Percentiles rank a stretch among this genome's conserved stretches.
phyloP scores from a whole-genome alignment of 140 eudicot genomes.

The Stevia rebaudiana region DNA sequence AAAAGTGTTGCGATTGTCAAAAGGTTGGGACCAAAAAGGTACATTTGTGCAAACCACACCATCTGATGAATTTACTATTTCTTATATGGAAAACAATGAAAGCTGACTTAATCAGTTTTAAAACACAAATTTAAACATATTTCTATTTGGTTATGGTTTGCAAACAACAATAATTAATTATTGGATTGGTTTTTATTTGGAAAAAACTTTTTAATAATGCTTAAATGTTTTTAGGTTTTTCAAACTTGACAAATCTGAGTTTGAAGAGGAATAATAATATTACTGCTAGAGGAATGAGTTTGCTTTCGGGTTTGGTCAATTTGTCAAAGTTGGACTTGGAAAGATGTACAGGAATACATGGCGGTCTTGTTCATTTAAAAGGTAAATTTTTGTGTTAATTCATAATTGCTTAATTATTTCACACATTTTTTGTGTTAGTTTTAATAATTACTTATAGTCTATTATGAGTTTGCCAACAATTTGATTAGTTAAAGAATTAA shows the following conservation, averaged over 20 bases:
- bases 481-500: not conserved
- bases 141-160: not conserved
- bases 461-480: too few species aligned
- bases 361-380: constrained; percentile 81
- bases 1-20: too few species aligned
- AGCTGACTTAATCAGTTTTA: not conserved
- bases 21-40: too few species aligned
- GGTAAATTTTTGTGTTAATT: constrained; percentile 33
- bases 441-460: too few species aligned
- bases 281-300: constrained; percentile 74
- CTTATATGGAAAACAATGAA: too few species aligned
- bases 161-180: not conserved
- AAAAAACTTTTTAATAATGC: not conserved
- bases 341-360: constrained; percentile 82
- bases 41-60: too few species aligned
- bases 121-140: not conserved
- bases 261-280: constrained; percentile 58
- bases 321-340: constrained; percentile 76
- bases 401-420: not conserved
- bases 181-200: not conserved
- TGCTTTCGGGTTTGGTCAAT: constrained; percentile 51
- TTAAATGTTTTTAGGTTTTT: constrained; percentile 43
- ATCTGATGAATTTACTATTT: too few species aligned
- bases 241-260: constrained; percentile 70
- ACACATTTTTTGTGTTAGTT: not conserved